A percentile compares a stretch with the other conserved stretches of the same genome.
phyloP scores from a whole-genome alignment of 139 green algal species.

The Marvania coccoides region DNA sequence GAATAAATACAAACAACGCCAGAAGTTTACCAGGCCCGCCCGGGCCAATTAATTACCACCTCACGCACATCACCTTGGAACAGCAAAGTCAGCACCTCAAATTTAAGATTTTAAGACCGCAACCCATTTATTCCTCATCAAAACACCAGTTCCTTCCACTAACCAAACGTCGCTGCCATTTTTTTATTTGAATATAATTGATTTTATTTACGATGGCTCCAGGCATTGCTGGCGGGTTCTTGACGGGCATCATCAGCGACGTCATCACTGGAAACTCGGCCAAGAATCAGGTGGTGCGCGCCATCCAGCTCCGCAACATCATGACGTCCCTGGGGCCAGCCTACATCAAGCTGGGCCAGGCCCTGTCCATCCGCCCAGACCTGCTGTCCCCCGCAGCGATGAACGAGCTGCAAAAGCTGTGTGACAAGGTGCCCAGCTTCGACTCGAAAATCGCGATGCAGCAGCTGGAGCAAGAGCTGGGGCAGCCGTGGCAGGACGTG shows the following conservation, averaged over 20 bases:
- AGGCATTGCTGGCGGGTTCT: conserved; percentile 72
- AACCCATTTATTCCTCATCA: too few relatives aligned
- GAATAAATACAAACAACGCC: neutral
- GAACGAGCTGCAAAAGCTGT: conserved; percentile 98
- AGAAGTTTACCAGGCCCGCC: too few relatives aligned
- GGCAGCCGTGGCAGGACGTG: conserved; percentile 71
- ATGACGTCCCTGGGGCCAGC: conserved; percentile 82
- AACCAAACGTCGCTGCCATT: neutral
- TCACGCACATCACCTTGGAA: too few relatives aligned
- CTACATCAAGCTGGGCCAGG: conserved; percentile 98
- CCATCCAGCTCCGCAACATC: conserved; percentile 91
- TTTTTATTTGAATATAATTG: neutral
- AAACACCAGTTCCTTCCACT: too few relatives aligned
- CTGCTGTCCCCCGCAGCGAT: conserved; percentile 92
- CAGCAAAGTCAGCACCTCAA: too few relatives aligned
- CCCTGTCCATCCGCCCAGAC: conserved; percentile 93
- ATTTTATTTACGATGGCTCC: conserved; percentile 16
- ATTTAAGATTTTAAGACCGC: too few relatives aligned
- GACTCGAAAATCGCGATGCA: conserved; percentile 67
- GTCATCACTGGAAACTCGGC: conserved; percentile 42
- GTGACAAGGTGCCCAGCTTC: conserved; percentile 95
- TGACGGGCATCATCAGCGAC: conserved; percentile 61
- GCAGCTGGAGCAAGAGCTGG: conserved; percentile 75
- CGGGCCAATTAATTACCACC: too few relatives aligned
- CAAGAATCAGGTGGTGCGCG: conserved; percentile 68